Base-by-base conservation (phyloP, 768 basidiomycete species). In the Macrolepiota fuliginosa region DNA sequence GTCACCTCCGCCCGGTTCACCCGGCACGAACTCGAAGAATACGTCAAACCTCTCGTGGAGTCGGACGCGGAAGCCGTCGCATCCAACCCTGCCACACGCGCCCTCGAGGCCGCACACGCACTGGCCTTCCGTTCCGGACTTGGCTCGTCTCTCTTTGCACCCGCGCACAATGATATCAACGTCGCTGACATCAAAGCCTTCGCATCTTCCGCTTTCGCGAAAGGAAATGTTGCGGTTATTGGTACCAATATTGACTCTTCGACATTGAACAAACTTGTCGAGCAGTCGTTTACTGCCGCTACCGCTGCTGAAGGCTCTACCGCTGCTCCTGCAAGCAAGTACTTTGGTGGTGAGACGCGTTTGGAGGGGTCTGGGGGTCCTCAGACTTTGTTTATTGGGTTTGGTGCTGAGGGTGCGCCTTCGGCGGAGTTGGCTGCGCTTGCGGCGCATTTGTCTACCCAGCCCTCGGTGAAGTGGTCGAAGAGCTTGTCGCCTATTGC, bases 51-150 rank as follows among this genome's bases (percentile, higher is more conserved):
- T 24, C 76, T 86, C 54, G 81, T 95, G 63, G 81, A 84, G 56
- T 80, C 85, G 58, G 96, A 98, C 70, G 77, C 87, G 49, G 73
- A 81, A 40, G 77, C 84, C 24, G 91, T 87, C 13, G 71, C 77
- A 49, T 73, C 79, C 51, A 79, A 90, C 62, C 87, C 93, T 7
- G 79, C 82, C 24, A 82, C 83, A 1, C 80, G 81, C 67, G 95
- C 95, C 45, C 64, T 98, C 60, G 96, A 99, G 70, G 78, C 89
- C 39, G 95, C 94, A 3, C 96, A 98, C 73, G 74, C 83, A 47
- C 80, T 96, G 61, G 96, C 96, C 47, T 99, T 98, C 91, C 94
- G 96, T 70, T 81, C 80, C 46, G 96, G 96, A 15, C 94, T 98
- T 68, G 96, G 96, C 67, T 83, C 90, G 66, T 90, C 96, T 24